Percentiles rank a stretch among this genome's conserved stretches.
These are phyloP conservation scores for Gentiana macrophylla DNA, from an alignment of 257 asterid genomes.

Conservation along the genomic window DNA sequence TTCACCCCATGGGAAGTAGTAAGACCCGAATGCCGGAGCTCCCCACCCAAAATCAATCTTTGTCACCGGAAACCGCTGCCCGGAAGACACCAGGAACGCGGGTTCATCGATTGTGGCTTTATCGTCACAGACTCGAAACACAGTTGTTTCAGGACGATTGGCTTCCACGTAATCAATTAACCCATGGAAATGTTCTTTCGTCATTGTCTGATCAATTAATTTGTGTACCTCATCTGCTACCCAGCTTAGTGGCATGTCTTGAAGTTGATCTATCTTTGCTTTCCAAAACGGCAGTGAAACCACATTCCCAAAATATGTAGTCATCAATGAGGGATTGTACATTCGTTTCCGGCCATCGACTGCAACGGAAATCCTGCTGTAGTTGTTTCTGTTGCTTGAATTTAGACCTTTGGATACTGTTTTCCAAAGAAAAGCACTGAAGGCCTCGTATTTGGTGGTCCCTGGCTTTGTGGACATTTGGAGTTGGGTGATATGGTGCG, in stretches of 20 bases:
- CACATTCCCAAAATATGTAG: constrained; percentile 48
- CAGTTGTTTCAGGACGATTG: constrained; percentile 35
- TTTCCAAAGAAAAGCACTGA: constrained; percentile 63
- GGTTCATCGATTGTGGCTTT: constrained; percentile 35
- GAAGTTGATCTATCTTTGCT: constrained; percentile 23
- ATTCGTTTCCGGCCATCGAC: constrained; percentile 61
- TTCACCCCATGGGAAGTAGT: constrained; percentile 58
- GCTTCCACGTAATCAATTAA: constrained; percentile 65
- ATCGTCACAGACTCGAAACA: constrained; percentile 32
- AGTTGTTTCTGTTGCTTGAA: constrained; percentile 5
- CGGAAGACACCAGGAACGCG: constrained; percentile 51
- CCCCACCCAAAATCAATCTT: constrained; percentile 64
- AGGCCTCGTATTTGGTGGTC: constrained; percentile 41
- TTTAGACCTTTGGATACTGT: constrained; percentile 1
- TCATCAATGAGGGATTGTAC: constrained; percentile 7
- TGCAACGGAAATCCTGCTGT: constrained; percentile 42
- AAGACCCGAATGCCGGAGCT: constrained; percentile 37
- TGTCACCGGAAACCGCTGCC: constrained; percentile 33
- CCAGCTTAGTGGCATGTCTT: constrained; percentile 29
- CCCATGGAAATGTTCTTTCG: constrained; percentile 51
- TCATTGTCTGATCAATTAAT: constrained; percentile 21
- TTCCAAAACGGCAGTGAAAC: constrained; percentile 53
- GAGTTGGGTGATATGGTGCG: constrained; percentile 21
- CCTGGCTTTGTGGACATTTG: constrained; percentile 10
- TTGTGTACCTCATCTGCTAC: constrained; percentile 35